phyloP scores from a whole-genome alignment of 768 basidiomycete genomes.

The Tylopilus plumbeoviolaceoides region DNA sequence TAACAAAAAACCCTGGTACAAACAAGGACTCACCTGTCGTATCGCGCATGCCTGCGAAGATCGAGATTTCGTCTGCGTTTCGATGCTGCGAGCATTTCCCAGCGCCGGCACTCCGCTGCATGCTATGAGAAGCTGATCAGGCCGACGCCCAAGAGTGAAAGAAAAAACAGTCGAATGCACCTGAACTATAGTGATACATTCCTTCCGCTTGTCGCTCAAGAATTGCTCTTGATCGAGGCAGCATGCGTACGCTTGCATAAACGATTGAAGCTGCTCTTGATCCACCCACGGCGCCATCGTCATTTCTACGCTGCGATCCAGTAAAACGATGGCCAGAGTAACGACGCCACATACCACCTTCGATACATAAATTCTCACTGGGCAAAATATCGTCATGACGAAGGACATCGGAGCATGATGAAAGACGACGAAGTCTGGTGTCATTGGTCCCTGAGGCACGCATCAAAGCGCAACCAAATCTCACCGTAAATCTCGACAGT shows the following conservation, averaged over 20 bases:
- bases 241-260: background rate
- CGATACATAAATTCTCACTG: background rate
- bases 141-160: background rate
- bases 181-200: accelerated
- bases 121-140: background rate
- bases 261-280: background rate
- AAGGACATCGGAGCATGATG: background rate
- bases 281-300: background rate
- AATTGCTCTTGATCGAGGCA: background rate
- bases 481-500: background rate
- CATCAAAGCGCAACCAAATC: background rate
- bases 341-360: background rate
- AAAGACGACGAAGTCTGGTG: background rate
- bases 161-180: background rate
- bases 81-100: background rate
- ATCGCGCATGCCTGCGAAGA: background rate
- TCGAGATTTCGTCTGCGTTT: background rate
- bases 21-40: background rate
- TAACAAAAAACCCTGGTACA: too few relatives aligned
- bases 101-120: background rate
- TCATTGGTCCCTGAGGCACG: background rate
- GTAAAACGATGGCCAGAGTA: background rate
- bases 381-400: background rate
- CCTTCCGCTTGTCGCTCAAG: background rate
- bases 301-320: background rate